Conservation (phyloP, 2,329 filamentous ascomycete genomes). For the Endoconidiophora laricicola region DNA sequence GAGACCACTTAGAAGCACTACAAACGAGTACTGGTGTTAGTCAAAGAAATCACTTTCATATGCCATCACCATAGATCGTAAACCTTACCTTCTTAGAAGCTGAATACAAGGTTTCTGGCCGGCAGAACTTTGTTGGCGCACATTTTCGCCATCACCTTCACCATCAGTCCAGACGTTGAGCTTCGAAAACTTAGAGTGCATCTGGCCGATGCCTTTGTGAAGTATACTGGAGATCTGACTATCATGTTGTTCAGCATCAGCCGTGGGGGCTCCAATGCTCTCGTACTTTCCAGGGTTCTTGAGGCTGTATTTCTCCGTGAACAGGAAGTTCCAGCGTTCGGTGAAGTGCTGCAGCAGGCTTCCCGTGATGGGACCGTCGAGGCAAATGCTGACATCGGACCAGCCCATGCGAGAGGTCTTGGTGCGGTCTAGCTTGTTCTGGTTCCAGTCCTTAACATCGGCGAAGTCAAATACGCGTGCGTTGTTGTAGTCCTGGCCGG, state of each 20-base stretch:
- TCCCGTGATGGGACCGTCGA: constrained; percentile 57
- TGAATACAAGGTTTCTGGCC: constrained; percentile 24
- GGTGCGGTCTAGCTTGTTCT: constrained; percentile 72
- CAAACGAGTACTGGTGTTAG: background rate
- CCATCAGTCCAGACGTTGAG: constrained; percentile 4
- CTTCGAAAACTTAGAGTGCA: constrained; percentile 11
- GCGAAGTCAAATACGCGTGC: constrained; percentile 69
- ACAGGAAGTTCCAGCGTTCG: constrained; percentile 87
- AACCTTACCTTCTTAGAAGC: constrained; percentile 31
- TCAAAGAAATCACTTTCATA: background rate
- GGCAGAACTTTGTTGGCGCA: background rate
- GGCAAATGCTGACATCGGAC: constrained; percentile 68
- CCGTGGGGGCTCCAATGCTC: constrained; percentile 14
- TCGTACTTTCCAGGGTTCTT: constrained; percentile 35
- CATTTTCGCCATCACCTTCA: background rate
- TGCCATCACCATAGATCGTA: too few relatives aligned
- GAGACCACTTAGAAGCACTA: constrained; percentile 35
- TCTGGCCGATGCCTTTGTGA: constrained; percentile 7
- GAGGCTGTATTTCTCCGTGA: constrained; percentile 55
- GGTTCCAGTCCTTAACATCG: constrained; percentile 60
- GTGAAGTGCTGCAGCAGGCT: constrained; percentile 65
- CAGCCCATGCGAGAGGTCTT: constrained; percentile 78
- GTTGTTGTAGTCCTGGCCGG: constrained; percentile 88
- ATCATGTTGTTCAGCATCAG: background rate
- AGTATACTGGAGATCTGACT: constrained; percentile 7